Conservation (phyloP, 805 yeast species). For the Cyberlindnera euphorbiiphila region DNA sequence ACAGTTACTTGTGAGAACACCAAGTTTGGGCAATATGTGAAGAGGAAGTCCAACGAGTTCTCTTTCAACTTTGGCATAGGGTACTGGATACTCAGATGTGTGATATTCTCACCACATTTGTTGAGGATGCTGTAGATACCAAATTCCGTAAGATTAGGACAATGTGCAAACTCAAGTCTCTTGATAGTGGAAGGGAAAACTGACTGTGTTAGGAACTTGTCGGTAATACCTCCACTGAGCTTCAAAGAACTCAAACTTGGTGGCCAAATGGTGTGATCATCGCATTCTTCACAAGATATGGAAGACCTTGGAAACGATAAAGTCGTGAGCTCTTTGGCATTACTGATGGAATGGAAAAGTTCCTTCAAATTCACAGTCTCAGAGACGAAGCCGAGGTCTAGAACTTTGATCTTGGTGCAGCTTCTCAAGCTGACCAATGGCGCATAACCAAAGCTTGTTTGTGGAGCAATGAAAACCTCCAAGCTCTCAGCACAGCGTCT, state of each 20-base stretch:
- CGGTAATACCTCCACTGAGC: constrained; percentile 85
- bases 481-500: constrained; percentile 69
- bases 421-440: constrained; percentile 78
- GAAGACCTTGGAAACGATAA: constrained; percentile 89
- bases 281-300: constrained; percentile 56
- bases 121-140: constrained; percentile 60
- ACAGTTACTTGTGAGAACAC: constrained; percentile 62
- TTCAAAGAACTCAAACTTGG: constrained; percentile 64
- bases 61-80: constrained; percentile 82
- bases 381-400: constrained; percentile 83
- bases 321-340: constrained; percentile 59
- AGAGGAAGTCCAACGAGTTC: constrained; percentile 68
- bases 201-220: constrained; percentile 67
- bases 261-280: constrained; percentile 68
- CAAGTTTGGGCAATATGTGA: constrained; percentile 74
- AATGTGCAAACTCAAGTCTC: constrained; percentile 76
- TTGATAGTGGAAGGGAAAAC: constrained; percentile 71
- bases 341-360: constrained; percentile 68
- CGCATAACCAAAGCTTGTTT: constrained; percentile 88
- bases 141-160: constrained; percentile 69
- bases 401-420: constrained; percentile 57
- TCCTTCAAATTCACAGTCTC: constrained; percentile 85
- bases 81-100: constrained; percentile 63
- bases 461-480: constrained; percentile 81
- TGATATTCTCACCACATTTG: constrained; percentile 63